Percentiles rank a stretch among this genome's conserved stretches.
Evolutionary conservation across 2,329 filamentous ascomycete species (phyloP).

Genomic region (Mollisiaceae sp.): DNA sequence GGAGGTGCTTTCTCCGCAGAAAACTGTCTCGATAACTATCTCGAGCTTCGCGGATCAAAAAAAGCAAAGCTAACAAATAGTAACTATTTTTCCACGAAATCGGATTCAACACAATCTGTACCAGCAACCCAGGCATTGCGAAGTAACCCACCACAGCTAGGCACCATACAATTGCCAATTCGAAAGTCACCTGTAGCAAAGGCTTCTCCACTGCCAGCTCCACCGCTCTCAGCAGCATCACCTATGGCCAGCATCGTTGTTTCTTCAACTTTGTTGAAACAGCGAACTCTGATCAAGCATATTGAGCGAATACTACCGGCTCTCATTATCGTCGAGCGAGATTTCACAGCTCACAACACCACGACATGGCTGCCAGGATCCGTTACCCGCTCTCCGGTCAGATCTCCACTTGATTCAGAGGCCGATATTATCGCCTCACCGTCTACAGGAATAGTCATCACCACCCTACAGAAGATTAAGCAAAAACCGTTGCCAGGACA

Average conservation of each 20-base stretch:
- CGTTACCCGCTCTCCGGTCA: constrained; percentile 43
- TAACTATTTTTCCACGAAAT: constrained; percentile 35
- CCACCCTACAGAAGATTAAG: constrained; percentile 72
- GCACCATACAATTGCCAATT: constrained; percentile 12
- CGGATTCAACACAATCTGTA: background rate
- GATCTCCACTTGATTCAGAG: constrained; percentile 55
- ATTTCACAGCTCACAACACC: constrained; percentile 53
- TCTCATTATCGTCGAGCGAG: constrained; percentile 63
- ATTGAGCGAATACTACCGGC: constrained; percentile 55
- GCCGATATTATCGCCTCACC: constrained; percentile 78
- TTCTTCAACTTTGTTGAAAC: constrained; percentile 51
- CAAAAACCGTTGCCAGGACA: constrained; percentile 74
- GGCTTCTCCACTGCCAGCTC: constrained; percentile 24
- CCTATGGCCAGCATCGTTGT: constrained; percentile 52
- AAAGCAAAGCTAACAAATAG: constrained; percentile 38
- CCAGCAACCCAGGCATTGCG: background rate
- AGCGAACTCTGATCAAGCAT: constrained; percentile 53
- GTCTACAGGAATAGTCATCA: constrained; percentile 69
- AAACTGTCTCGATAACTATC: constrained; percentile 54
- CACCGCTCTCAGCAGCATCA: constrained; percentile 20
- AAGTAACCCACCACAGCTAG: background rate
- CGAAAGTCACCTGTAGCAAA: constrained; percentile 26
- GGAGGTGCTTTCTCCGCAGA: constrained; percentile 46
- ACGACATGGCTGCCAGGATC: constrained; percentile 44
- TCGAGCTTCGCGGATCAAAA: constrained; percentile 51